Evolutionary conservation across 139 green algal species (phyloP).

Genomic region (Picochlorum costavermella): DNA sequence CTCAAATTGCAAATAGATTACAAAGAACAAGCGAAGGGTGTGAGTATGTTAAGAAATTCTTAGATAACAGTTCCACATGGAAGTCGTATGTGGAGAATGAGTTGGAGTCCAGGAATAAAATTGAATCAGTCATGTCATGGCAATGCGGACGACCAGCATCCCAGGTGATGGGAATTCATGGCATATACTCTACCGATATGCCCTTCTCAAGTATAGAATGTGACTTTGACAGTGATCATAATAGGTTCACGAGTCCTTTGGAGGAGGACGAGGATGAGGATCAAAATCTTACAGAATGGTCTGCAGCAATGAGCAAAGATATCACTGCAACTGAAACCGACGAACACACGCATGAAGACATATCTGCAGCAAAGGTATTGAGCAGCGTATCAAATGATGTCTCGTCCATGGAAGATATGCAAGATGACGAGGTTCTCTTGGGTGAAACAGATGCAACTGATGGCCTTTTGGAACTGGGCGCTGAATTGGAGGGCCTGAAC

Average conservation of each 20-base stretch:
- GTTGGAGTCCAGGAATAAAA: conserved; percentile 23
- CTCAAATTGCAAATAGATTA: conserved; percentile 46
- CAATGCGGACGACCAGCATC: conserved; percentile 28
- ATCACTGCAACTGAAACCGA: not conserved
- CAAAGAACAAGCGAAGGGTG: not conserved
- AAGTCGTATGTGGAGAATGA: not conserved
- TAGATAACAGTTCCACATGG: not conserved
- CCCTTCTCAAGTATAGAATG: conserved; percentile 1
- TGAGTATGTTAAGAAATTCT: conserved; percentile 1
- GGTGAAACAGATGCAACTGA: conserved; percentile 12
- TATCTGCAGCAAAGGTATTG: not conserved
- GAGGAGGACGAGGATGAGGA: too few relatives aligned
- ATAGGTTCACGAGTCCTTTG: too few relatives aligned
- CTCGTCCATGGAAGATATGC: conserved; percentile 15
- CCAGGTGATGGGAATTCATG: not conserved
- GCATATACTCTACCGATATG: not conserved
- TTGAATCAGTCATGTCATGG: conserved; percentile 24
- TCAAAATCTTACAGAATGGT: not conserved
- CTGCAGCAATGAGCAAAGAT: not conserved
- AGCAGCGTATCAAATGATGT: not conserved
- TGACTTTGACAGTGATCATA: too few relatives aligned
- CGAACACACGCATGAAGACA: not conserved
- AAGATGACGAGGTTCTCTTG: conserved; percentile 26
- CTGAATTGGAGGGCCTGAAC: not conserved
- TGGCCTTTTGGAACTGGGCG: conserved; percentile 14